Base-by-base conservation (phyloP, 306 rosid genomes). In the Cucumis hystrix region DNA sequence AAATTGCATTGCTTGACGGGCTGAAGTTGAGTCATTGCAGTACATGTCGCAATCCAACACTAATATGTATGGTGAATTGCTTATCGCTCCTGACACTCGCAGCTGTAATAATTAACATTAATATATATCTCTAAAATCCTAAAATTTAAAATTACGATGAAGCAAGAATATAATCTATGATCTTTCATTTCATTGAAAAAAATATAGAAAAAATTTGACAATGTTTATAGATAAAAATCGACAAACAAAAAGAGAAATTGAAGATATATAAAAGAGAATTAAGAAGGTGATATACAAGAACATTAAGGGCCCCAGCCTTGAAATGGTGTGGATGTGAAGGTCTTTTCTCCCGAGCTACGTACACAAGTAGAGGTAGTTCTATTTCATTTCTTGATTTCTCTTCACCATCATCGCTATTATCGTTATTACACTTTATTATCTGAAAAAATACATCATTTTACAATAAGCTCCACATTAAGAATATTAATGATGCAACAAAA, bases 31-130 rank as follows among this genome's bases (percentile, higher is more conserved):
- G 68, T 87, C 92, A 25, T 88, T 88, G 76, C 91, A 91, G 43
- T 83, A 77, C 98, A 91, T 93, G 88, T 93, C 97, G 79, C 97
- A 91, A 45, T 93, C 98, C 13, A 91, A 78, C 21, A 83, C 89
- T 12, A 93, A 76, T 73, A 91, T 84, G 88, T 84, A 89, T 0
- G 96, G 92, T 28, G 96, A 86, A 77, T 93, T 91, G 56, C 96
- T 93, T 49, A 87, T 83, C 84, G 84, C 83, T 2, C 91, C 78
- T 0, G 97, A 93, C 14, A 87, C 90, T 11, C 97, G 84, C 43
- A 82, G 87, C 96, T 91, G 87, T 1, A 60, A 23, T 20, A 6
- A 45, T 45, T 45, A 45, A 45, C 51, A 43, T 43, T 43, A 43
- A 33, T 33, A 4, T 33, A 28, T 33, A 33, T 33, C 3, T 33